These are phyloP conservation scores for Neltuma alba DNA, from an alignment of 306 rosid species.

Conservation along the genomic window DNA sequence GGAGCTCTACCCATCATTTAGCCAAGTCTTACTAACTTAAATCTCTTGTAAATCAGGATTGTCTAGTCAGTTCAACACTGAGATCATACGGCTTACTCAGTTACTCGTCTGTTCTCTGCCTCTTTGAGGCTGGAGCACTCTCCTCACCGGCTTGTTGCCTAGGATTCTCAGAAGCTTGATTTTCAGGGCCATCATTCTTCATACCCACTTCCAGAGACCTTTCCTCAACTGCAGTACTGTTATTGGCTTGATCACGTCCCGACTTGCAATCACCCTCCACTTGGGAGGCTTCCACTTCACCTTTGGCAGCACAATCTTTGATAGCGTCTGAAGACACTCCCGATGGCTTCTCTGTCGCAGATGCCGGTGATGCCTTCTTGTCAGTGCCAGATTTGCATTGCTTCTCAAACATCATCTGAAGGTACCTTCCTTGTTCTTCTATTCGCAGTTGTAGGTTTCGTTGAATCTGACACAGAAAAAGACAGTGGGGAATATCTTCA, in stretches of 20 bases:
- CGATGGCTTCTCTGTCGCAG: conserved; percentile 49
- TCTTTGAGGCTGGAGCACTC: conserved; percentile 60
- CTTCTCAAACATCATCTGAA: conserved; percentile 97
- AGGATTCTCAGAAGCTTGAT: conserved; percentile 38
- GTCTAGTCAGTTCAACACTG: conserved; percentile 52
- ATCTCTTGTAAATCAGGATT: conserved; percentile 42
- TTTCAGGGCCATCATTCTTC: conserved; percentile 52
- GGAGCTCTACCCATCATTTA: conserved; percentile 46
- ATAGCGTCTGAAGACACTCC: conserved; percentile 46
- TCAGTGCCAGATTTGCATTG: conserved; percentile 63
- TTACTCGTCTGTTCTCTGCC: conserved; percentile 62
- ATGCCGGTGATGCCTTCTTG: conserved; percentile 42
- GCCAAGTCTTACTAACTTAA: conserved; percentile 42
- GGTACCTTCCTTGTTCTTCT: conserved; percentile 96
- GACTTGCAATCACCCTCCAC: conserved; percentile 44
- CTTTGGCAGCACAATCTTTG: conserved; percentile 51
- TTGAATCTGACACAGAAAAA: conserved; percentile 53
- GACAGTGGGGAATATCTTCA: neutral
- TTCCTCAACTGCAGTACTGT: conserved; percentile 40
- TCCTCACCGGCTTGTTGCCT: conserved; percentile 51
- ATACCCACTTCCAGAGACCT: conserved; percentile 32
- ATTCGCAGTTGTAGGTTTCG: conserved; percentile 92
- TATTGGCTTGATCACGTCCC: conserved; percentile 46
- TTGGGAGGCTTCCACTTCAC: conserved; percentile 54
- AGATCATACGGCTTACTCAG: conserved; percentile 46